Base-by-base conservation (phyloP, 2,329 filamentous ascomycete species). In the Trichophyton simii region DNA sequence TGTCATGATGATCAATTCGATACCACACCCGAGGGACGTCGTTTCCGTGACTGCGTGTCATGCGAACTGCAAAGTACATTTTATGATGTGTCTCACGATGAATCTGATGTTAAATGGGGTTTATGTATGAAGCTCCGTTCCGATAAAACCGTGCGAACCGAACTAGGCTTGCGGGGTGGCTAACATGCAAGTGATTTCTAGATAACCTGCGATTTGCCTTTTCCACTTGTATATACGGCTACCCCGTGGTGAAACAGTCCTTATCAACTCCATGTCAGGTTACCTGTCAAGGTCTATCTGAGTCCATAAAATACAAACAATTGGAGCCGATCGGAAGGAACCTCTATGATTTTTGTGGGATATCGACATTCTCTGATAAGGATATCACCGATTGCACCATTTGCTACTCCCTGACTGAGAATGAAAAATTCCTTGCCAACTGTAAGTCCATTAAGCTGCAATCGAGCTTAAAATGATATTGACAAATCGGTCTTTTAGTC, bases 131-230 rank as follows among this genome's bases (percentile, higher is more conserved):
- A 41, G 5, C 13, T 18, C 41, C 42, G 11, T 36, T 22, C 54
- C 13, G 8, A 48, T 28, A 42, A 52, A 6, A 18, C 41, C n/a
- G 3, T 7, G 41, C 15, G 15, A 28, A n/a, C 4, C 36, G 11
- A 42, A 55, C 4, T 46, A 28, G 20, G 31, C 18, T n/a, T 5
- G 22, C 59, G 15, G 8, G 8, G 36, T 61, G 59, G 58, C 64
- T 66, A 59, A 65, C 67, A 42, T 41, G 57, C 9, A 28, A 25
- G 11, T 44, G 9, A 28, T 52, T 15, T 18, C 18, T 65, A 79
- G 77, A 76, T 67, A 78, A 78, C 59, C 70, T 79, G 57, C 76
- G 77, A 46, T 79, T 71, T 63, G 71, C 76, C 1, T 72, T 78
- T 44, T 72, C 75, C 3, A 71, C 68, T 50, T 79, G 77, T 63